phyloP scores from a whole-genome alignment of 352 stramenopile genomes.

The Pythium aphanidermatum region DNA sequence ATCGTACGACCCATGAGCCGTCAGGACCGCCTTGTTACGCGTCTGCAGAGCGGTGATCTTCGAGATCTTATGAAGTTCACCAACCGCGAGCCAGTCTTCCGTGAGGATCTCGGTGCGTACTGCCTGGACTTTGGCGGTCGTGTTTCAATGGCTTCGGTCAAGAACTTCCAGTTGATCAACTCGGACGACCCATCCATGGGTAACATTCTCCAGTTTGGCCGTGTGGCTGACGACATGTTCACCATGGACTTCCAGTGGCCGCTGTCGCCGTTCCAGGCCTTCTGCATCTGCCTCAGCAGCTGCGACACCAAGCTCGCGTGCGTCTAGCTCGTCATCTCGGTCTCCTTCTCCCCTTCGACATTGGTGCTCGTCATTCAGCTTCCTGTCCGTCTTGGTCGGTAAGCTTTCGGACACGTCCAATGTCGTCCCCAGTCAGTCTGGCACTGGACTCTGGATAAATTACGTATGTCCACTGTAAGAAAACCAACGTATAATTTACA shows the following conservation, averaged over 20 bases:
- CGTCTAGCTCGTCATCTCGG: no score
- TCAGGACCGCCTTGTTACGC: constrained; percentile 75
- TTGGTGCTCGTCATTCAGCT: no score
- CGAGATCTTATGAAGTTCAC: constrained; percentile 85
- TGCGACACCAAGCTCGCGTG: constrained; percentile 88
- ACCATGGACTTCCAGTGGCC: constrained; percentile 90
- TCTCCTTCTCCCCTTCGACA: no score
- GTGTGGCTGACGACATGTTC: constrained; percentile 88
- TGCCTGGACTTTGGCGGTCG: constrained; percentile 83
- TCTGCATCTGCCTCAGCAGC: constrained; percentile 85
- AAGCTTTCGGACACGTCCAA: no score
- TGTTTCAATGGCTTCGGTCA: constrained; percentile 79
- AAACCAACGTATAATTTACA: no score
- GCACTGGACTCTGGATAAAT: no score
- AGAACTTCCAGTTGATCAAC: constrained; percentile 89
- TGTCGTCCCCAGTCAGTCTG: no score
- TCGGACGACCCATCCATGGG: constrained; percentile 77
- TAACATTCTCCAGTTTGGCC: constrained; percentile 86
- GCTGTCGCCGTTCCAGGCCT: constrained; percentile 83
- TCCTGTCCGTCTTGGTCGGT: no score
- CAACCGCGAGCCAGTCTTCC: constrained; percentile 82
- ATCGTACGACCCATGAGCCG: constrained; percentile 82
- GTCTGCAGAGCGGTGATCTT: constrained; percentile 59
- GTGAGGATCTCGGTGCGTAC: constrained; percentile 81
- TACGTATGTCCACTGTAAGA: no score